Percentiles rank a stretch among this genome's conserved stretches.
phyloP scores from a whole-genome alignment of 345 rosid genomes.

The Populus ilicifolia region DNA sequence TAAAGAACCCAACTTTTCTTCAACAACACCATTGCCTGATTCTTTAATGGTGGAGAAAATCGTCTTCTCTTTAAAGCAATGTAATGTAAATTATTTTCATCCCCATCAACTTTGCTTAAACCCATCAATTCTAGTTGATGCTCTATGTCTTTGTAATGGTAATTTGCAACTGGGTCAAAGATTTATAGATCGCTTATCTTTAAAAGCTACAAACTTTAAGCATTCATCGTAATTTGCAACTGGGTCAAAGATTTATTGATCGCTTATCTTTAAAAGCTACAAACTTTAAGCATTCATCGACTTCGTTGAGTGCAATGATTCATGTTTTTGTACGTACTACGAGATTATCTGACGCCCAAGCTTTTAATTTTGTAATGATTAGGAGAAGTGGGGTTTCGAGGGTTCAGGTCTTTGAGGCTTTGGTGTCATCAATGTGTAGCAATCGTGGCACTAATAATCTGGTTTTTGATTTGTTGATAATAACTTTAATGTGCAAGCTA shows the following conservation, averaged over 20 bases:
- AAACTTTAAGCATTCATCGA: slow-evolving; percentile 51
- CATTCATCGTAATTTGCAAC: slow-evolving; percentile 51
- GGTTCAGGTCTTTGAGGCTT: slow-evolving; percentile 46
- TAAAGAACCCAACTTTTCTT: slow-evolving; percentile 9
- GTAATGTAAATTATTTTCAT: slow-evolving; percentile 33
- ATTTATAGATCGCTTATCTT: slow-evolving; percentile 39
- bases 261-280: slow-evolving; percentile 28
- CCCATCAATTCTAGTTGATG: slow-evolving; percentile 50
- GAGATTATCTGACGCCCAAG: slow-evolving; percentile 71
- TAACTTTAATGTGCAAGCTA: slow-evolving; percentile 69
- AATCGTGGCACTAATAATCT: slow-evolving; percentile 34
- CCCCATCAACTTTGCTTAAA: slow-evolving; percentile 38
- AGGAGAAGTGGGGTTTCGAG: slow-evolving; percentile 73
- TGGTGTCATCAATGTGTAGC: slow-evolving; percentile 32
- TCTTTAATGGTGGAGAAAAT: slow-evolving; percentile 61
- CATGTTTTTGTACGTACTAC: slow-evolving; percentile 49
- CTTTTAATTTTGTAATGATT: slow-evolving; percentile 67
- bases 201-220: slow-evolving; percentile 38
- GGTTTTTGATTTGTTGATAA: slow-evolving; percentile 66
- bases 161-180: slow-evolving; percentile 43
- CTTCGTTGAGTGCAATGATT: slow-evolving; percentile 62
- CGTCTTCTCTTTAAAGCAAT: slow-evolving; percentile 47
- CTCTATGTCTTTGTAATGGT: slow-evolving; percentile 46
- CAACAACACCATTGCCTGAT: slow-evolving; percentile 30
- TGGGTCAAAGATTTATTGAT: slow-evolving; percentile 45